Percentiles rank a stretch among this genome's conserved stretches.
These are phyloP conservation scores for Platanthera zijinensis DNA, from an alignment of 106 monocot genomes.

Conservation along the genomic window DNA sequence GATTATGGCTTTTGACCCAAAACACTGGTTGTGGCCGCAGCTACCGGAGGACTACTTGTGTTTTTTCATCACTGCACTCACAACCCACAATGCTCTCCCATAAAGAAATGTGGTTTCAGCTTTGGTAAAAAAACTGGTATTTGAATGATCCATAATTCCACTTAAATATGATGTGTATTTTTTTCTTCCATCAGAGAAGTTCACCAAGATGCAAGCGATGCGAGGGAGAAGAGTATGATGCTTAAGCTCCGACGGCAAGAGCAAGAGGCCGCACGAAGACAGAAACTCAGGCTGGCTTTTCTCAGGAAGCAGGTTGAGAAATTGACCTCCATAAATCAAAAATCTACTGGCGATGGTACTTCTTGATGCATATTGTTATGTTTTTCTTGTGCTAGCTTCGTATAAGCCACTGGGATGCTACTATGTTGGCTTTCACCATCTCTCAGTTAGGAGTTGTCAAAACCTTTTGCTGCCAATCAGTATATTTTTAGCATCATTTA, in stretches of 20 bases:
- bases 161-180: too few relatives aligned
- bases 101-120: too few relatives aligned
- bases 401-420: too few relatives aligned
- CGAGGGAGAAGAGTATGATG: constrained; percentile 55
- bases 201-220: constrained; percentile 83
- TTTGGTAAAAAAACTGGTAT: not conserved
- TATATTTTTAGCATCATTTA: too few relatives aligned
- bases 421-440: too few relatives aligned
- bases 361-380: too few relatives aligned
- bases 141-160: not conserved
- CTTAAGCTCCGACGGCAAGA: constrained; percentile 67
- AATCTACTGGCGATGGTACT: not conserved
- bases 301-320: constrained; percentile 81
- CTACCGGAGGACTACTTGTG: not conserved
- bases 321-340: constrained; percentile 37
- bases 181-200: constrained; percentile 55
- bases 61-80: not conserved
- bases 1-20: too few relatives aligned
- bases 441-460: too few relatives aligned
- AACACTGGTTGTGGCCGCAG: too few relatives aligned
- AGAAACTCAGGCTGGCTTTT: constrained; percentile 79
- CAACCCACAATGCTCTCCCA: too few relatives aligned
- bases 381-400: too few relatives aligned
- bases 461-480: too few relatives aligned
- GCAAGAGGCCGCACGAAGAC: constrained; percentile 66